phyloP scores from a whole-genome alignment of 1,284 basidiomycete species.

The Sporisorium graminicola region DNA sequence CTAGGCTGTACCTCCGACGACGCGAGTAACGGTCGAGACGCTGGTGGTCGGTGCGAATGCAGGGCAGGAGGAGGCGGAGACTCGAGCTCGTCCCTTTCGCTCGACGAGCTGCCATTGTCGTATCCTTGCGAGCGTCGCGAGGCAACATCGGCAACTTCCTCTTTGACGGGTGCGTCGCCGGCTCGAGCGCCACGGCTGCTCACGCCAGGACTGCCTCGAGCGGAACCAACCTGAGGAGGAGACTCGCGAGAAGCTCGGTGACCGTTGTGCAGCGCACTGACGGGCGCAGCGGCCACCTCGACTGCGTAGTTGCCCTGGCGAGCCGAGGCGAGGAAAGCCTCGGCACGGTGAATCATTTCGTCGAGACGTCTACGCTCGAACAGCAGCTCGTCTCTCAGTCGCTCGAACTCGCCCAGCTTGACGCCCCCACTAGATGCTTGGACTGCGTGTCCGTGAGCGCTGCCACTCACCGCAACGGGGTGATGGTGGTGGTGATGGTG shows the following conservation, averaged over 20 bases:
- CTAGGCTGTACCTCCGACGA: constrained; percentile 17
- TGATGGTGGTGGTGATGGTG: constrained; percentile 53
- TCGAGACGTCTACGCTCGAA: constrained; percentile 59
- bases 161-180: constrained; percentile 14
- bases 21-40: constrained; percentile 13
- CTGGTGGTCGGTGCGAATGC: constrained; percentile 11
- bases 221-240: constrained; percentile 18
- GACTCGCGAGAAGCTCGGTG: constrained; percentile 29
- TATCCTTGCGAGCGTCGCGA: constrained; percentile 27
- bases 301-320: constrained; percentile 26
- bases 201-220: constrained; percentile 26
- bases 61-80: constrained; percentile 31
- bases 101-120: constrained; percentile 40
- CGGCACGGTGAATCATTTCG: constrained; percentile 58
- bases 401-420: constrained; percentile 58
- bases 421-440: constrained; percentile 6
- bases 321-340: constrained; percentile 44
- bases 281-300: constrained; percentile 16
- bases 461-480: constrained; percentile 25
- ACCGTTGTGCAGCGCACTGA: constrained; percentile 28
- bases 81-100: constrained; percentile 50
- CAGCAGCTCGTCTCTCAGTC: constrained; percentile 58
- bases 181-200: constrained; percentile 3
- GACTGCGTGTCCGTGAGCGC: constrained; percentile 21
- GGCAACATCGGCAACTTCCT: constrained; percentile 21